These are phyloP conservation scores for Cymbidium sinense DNA, from an alignment of 106 monocot genomes.

Conservation along the genomic window DNA sequence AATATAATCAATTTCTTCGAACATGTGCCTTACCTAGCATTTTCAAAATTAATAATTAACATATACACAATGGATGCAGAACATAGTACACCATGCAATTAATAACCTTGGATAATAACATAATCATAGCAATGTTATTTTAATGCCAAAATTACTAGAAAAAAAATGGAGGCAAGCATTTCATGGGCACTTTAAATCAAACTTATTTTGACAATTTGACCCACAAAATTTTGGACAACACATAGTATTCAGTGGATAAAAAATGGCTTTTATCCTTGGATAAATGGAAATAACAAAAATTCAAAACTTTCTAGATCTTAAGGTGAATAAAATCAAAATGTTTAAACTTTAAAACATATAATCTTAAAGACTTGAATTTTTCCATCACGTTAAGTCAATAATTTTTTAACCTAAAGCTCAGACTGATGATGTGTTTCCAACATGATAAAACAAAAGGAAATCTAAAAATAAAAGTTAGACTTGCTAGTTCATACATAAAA, in stretches of 20 bases:
- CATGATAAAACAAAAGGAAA: neutral
- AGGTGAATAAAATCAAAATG: neutral
- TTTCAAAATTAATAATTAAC: neutral
- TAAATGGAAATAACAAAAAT: neutral
- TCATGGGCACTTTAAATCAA: neutral
- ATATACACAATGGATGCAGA: neutral
- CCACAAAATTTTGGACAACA: neutral
- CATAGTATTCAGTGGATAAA: neutral
- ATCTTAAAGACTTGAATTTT: neutral
- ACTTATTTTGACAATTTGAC: neutral
- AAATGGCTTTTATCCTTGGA: neutral
- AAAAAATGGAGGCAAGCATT: neutral
- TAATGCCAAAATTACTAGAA: neutral
- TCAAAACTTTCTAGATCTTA: neutral
- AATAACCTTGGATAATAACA: neutral
- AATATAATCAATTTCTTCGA: conserved; percentile 93
- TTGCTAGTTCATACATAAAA: too few relatives aligned
- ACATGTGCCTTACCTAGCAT: conserved; percentile 93
- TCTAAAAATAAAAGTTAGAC: neutral
- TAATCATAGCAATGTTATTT: neutral
- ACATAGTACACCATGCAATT: neutral
- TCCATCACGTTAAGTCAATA: neutral
- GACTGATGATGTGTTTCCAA: neutral
- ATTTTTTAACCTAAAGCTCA: neutral
- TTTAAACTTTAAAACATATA: neutral